Conservation (phyloP, 2,329 filamentous ascomycete genomes). For the Colletotrichum paranaense region DNA sequence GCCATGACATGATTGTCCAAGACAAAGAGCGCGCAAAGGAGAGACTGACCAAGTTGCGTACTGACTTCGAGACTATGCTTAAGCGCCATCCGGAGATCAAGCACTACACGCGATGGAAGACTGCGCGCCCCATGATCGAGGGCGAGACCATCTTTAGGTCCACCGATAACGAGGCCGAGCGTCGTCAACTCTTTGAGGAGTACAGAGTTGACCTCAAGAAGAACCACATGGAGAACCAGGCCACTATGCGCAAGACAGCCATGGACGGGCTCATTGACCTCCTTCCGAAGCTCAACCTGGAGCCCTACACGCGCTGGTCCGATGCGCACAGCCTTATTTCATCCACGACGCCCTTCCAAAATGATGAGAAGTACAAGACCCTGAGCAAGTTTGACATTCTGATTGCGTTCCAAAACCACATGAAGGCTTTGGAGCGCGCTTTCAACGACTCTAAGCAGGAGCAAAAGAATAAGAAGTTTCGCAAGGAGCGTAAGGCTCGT, state of each 20-base stretch:
- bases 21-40: conserved; percentile 97
- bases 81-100: conserved; percentile 97
- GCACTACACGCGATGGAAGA: conserved; percentile 97
- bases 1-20: conserved; percentile 86
- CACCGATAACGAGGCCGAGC: conserved; percentile 87
- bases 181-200: conserved; percentile 91
- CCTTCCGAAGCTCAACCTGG: conserved; percentile 82
- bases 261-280: conserved; percentile 86
- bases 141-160: conserved; percentile 95
- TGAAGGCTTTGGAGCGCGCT: conserved; percentile 88
- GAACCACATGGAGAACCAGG: conserved; percentile 80
- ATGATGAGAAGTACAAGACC: conserved; percentile 85
- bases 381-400: conserved; percentile 91
- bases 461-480: conserved; percentile 82
- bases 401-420: conserved; percentile 93
- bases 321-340: conserved; percentile 88
- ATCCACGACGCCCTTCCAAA: conserved; percentile 79
- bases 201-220: conserved; percentile 90
- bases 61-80: conserved; percentile 96
- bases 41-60: conserved; percentile 87
- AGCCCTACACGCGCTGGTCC: conserved; percentile 94
- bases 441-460: conserved; percentile 93
- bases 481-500: conserved; percentile 86
- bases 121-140: conserved; percentile 91
- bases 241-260: conserved; percentile 78